These are phyloP conservation scores for Falciphora oryzae DNA, from an alignment of 2,329 filamentous ascomycete species.

Conservation along the genomic window DNA sequence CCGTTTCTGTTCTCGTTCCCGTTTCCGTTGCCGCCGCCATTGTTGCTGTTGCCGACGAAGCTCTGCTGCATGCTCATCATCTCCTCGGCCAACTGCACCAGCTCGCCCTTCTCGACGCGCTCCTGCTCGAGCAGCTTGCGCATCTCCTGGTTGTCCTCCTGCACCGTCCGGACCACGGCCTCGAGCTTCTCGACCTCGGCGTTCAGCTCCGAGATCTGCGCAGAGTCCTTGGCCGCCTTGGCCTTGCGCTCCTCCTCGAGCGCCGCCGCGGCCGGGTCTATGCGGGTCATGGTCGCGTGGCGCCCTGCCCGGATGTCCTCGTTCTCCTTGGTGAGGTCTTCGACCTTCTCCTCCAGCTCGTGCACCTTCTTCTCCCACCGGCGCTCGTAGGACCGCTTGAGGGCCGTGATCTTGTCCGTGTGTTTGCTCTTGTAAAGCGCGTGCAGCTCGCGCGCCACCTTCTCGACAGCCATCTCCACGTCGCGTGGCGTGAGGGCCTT, in stretches of 20 bases:
- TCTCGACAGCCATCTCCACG: slow-evolving; percentile 80
- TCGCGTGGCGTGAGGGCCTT: slow-evolving; percentile 41
- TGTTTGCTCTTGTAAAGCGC: slow-evolving; percentile 95
- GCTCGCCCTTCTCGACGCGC: slow-evolving; percentile 75
- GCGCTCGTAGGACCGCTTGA: slow-evolving; percentile 79
- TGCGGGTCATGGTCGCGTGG: slow-evolving; percentile 59
- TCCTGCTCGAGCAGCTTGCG: slow-evolving; percentile 64
- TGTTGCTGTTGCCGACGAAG: slow-evolving; percentile 29
- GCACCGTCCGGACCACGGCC: slow-evolving; percentile 64
- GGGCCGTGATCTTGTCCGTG: slow-evolving; percentile 86
- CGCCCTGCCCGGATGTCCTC: slow-evolving; percentile 62
- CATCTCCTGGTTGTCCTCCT: slow-evolving; percentile 62
- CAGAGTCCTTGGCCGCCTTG: slow-evolving; percentile 59
- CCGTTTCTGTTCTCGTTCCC: background rate
- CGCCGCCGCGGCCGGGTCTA: slow-evolving; percentile 40
- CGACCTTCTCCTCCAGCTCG: slow-evolving; percentile 68
- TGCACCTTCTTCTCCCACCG: slow-evolving; percentile 85
- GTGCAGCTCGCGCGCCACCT: slow-evolving; percentile 90
- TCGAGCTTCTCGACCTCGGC: slow-evolving; percentile 71
- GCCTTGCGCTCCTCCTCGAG: slow-evolving; percentile 46
- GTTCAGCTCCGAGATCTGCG: slow-evolving; percentile 62
- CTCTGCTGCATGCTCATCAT: slow-evolving; percentile 66
- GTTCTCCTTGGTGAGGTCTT: slow-evolving; percentile 66
- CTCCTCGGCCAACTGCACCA: slow-evolving; percentile 76
- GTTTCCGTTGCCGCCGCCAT: slow-evolving; percentile 7